Evolutionary conservation across 306 rosid genomes (phyloP).

Genomic region (Gynostemma pentaphyllum): DNA sequence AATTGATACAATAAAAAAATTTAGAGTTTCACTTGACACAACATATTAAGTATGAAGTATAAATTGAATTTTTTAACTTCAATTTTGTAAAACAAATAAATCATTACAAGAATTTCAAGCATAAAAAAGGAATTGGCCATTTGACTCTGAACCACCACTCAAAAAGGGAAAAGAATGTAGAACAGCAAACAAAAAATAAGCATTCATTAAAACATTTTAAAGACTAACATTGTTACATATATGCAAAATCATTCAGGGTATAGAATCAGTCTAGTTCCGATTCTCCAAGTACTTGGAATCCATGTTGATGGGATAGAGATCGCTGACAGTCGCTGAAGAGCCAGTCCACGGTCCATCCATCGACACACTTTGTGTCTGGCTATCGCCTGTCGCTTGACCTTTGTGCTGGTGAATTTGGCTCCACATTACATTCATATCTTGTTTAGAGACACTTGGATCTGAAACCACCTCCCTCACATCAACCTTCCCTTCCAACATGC

Average conservation of each 20-base stretch:
- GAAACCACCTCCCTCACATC: constrained; percentile 11
- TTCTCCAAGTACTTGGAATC: constrained; percentile 2
- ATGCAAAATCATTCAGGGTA: not conserved
- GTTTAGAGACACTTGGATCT: not conserved
- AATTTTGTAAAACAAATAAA: not conserved
- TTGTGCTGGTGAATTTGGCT: not conserved
- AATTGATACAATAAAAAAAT: too few species aligned
- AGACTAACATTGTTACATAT: not conserved
- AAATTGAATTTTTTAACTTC: too few species aligned
- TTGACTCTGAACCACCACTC: not conserved
- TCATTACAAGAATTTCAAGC: not conserved
- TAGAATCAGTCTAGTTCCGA: not conserved
- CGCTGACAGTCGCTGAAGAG: not conserved
- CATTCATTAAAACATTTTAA: not conserved
- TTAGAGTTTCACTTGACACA: too few species aligned
- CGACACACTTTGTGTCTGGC: not conserved
- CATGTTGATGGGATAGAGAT: not conserved
- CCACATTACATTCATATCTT: constrained; percentile 8
- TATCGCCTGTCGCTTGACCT: not conserved
- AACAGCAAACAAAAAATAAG: not conserved
- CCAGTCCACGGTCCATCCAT: constrained; percentile 5
- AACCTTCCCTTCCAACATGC: constrained; percentile 22
- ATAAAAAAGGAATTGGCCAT: not conserved
- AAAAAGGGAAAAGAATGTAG: not conserved
- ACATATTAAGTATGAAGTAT: too few species aligned